Evolutionary conservation across 805 yeast genomes (phyloP).

Genomic region (Suhomyces sp.): DNA sequence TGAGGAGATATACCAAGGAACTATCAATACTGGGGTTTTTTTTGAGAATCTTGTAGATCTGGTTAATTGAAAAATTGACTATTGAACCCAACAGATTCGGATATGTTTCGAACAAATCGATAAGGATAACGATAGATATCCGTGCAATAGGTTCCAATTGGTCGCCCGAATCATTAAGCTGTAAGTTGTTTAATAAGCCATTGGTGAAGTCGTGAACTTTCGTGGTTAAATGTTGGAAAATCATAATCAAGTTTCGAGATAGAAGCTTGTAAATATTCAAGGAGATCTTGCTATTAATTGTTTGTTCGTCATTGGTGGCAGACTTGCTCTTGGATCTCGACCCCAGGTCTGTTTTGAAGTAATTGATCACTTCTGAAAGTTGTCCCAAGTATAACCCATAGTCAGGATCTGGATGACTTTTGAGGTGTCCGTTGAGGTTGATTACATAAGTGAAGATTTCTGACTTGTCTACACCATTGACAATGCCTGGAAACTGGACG

Average conservation of each 20-base stretch:
- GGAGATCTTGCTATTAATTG: constrained; percentile 1
- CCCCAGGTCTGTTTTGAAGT: constrained; percentile 16
- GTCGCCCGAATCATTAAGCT: constrained; percentile 15
- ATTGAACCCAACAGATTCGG: constrained; percentile 39
- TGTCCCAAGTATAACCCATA: constrained; percentile 17
- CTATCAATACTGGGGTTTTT: constrained; percentile 26
- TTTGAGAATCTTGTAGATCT: constrained; percentile 40
- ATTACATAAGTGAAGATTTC: constrained; percentile 21
- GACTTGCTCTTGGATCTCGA: constrained; percentile 5
- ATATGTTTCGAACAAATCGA: constrained; percentile 36
- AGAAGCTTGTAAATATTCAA: constrained; percentile 20
- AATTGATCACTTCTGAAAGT: constrained; percentile 26
- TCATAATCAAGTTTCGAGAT: constrained; percentile 27
- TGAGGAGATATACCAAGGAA: constrained; percentile 31
- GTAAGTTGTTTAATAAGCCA: constrained; percentile 28
- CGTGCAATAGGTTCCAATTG: constrained; percentile 18
- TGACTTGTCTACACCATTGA: constrained; percentile 16
- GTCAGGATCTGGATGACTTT: constrained; percentile 4
- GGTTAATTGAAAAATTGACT: constrained; percentile 32
- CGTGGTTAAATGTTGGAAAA: constrained; percentile 30
- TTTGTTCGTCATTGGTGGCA: not conserved
- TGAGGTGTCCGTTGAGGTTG: constrained; percentile 19
- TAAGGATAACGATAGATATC: constrained; percentile 31
- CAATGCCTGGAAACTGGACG: constrained; percentile 7
- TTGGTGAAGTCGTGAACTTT: constrained; percentile 40